Evolutionary conservation across 1,139 yeast genomes (phyloP), one percentile per base, ranked within the genome.

Genomic region (Pichia sp.): DNA sequence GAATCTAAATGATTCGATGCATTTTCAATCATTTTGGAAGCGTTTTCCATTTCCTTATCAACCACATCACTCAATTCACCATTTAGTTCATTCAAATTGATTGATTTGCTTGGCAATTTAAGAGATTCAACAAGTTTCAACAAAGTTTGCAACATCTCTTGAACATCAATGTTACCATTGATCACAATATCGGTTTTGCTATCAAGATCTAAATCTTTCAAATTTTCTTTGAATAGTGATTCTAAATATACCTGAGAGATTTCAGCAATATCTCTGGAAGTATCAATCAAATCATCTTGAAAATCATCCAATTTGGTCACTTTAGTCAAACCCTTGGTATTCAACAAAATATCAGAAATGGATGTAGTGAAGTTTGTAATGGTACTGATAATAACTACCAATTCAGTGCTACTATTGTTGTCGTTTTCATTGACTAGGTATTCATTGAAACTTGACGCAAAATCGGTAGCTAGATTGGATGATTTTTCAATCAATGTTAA

Each of bases 391-490:
- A 88, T 82, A 33, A 87, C 76, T 38, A 75, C 74, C 4, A 81
- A 66, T 50, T 83, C 86, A 50, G 82, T 86, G 47, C 82, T 86
- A 45, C 74, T 72, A 43, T 78, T 78, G 10, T 90, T 95, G 59
- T 85, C 95, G 23, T 16, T 16, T 16, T 16, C 23, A 16, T 16
- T 16, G 3, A 85, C 90, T 44, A 86, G 71, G 57, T 77, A 82
- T 42, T 80, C 77, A 59, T 85, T 86, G 66, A 87, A 87, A 11
- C 83, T 78, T 23, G 81, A 76, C 5, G 95, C 85, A 62, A 88
- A 86, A 42, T 84, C 94, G 6, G 92, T 85, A 0, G 90, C 87
- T 29, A 77, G 70, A 44, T 81, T 77, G 0, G 88, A 77, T 29
- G 85, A 74, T 54, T 80, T 75, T 59, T 88, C 96, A 52, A 82